These are phyloP conservation scores for Syzygium syzygioides DNA, from an alignment of 441 rosid genomes.

Conservation along the genomic window DNA sequence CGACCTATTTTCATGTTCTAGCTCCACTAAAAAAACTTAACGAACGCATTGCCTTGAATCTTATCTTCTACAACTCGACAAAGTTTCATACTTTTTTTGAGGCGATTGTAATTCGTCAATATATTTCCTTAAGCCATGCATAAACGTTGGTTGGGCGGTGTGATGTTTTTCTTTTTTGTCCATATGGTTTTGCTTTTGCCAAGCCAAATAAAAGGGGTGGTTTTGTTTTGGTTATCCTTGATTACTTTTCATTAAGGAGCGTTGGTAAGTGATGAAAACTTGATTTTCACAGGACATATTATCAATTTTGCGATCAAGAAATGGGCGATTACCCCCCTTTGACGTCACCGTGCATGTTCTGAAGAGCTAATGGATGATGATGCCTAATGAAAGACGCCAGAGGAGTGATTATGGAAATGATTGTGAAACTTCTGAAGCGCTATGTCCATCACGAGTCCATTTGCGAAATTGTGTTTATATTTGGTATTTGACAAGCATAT, in stretches of 20 bases:
- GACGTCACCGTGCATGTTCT: not conserved
- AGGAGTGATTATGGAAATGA: not conserved
- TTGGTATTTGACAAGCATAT: not conserved
- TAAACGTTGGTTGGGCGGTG: not conserved
- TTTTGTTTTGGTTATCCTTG: not conserved
- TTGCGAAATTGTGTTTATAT: not conserved
- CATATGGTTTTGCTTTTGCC: not conserved
- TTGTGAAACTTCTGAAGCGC: not conserved
- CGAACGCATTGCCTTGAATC: not conserved
- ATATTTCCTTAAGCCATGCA: not conserved
- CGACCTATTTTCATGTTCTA: rapidly evolving
- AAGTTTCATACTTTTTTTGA: not conserved
- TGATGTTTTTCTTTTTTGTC: no score
- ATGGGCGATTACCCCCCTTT: not conserved
- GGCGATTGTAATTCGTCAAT: not conserved
- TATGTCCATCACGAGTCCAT: not conserved
- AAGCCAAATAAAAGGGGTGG: not conserved
- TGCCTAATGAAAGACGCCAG: not conserved
- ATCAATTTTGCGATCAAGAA: not conserved
- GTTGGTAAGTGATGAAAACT: no score
- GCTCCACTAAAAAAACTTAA: not conserved
- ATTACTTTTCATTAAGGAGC: no score
- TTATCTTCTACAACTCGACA: not conserved
- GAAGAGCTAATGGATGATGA: not conserved
- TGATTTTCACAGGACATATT: not conserved